A percentile compares a stretch with the other conserved stretches of the same genome.
Evolutionary conservation across 495 filamentous ascomycete species (phyloP).

Genomic region (Lophiostoma macrostomum): DNA sequence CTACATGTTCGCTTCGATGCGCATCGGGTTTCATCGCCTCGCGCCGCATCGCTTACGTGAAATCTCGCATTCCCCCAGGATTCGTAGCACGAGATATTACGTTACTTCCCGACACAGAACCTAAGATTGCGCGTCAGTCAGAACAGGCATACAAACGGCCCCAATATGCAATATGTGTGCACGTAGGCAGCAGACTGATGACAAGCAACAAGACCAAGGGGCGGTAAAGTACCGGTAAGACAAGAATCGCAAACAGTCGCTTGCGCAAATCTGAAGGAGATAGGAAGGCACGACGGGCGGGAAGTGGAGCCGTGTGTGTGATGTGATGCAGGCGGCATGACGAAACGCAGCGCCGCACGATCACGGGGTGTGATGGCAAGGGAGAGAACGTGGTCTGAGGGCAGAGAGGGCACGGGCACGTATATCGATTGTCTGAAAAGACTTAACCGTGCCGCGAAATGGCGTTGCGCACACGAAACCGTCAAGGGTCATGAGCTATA

Average conservation of each 20-base stretch:
- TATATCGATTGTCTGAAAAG: background rate
- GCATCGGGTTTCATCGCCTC: background rate
- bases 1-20: too few relatives aligned
- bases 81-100: too few relatives aligned
- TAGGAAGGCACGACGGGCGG: background rate
- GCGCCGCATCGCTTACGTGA: background rate
- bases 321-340: background rate
- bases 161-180: too few relatives aligned
- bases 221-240: too few relatives aligned
- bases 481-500: slow-evolving; percentile 9
- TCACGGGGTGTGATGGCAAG: too few relatives aligned
- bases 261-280: background rate
- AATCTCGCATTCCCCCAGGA: background rate
- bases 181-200: too few relatives aligned
- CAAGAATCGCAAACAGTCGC: slow-evolving; percentile 31
- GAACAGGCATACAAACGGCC: too few relatives aligned
- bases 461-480: background rate
- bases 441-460: slow-evolving; percentile 5
- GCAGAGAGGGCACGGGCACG: too few relatives aligned
- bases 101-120: slow-evolving; percentile 72
- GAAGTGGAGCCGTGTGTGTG: slow-evolving; percentile 16
- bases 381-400: too few relatives aligned
- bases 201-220: too few relatives aligned
- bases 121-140: slow-evolving; percentile 23
- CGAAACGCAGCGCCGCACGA: background rate